These are phyloP conservation scores for Rhynchospora pubera DNA, from an alignment of 176 grass and related monocot species.

Conservation along the genomic window DNA sequence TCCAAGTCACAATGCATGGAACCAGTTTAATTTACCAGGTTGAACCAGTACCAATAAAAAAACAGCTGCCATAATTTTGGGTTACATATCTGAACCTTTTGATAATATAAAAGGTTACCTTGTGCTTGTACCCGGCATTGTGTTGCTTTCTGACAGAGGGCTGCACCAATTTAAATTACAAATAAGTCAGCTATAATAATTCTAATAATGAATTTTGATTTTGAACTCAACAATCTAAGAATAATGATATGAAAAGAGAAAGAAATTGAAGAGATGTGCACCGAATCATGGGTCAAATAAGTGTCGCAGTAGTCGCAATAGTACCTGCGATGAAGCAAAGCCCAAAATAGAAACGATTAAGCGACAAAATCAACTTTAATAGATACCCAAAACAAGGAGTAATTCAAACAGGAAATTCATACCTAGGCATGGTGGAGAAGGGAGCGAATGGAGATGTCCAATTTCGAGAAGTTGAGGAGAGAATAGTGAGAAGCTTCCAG, in stretches of 20 bases:
- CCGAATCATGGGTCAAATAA: slow-evolving; percentile 94
- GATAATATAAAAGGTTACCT: slow-evolving; percentile 43
- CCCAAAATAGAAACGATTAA: slow-evolving; percentile 1
- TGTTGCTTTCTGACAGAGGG: slow-evolving; percentile 85
- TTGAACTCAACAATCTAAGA: not conserved
- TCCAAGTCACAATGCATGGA: not conserved
- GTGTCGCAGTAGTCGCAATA: slow-evolving; percentile 98
- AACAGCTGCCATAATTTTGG: not conserved
- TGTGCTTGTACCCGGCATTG: slow-evolving; percentile 86
- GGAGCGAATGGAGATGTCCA: not conserved
- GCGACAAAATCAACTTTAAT: not conserved
- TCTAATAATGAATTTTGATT: not conserved
- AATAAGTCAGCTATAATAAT: not conserved
- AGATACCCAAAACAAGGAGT: not conserved
- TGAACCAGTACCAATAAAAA: not conserved
- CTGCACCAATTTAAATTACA: slow-evolving; percentile 29
- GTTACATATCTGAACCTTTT: not conserved
- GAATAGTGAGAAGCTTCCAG: too few species aligned
- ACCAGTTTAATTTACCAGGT: not conserved
- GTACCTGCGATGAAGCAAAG: slow-evolving; percentile 47
- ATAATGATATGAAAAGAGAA: not conserved
- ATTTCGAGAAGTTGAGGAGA: not conserved
- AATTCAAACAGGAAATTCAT: not conserved
- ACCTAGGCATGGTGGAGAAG: slow-evolving; percentile 16
- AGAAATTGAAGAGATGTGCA: slow-evolving; percentile 18